These are phyloP conservation scores for Dictyostelium brefeldianum DNA, from an alignment of 78 protist species.

Conservation along the genomic window DNA sequence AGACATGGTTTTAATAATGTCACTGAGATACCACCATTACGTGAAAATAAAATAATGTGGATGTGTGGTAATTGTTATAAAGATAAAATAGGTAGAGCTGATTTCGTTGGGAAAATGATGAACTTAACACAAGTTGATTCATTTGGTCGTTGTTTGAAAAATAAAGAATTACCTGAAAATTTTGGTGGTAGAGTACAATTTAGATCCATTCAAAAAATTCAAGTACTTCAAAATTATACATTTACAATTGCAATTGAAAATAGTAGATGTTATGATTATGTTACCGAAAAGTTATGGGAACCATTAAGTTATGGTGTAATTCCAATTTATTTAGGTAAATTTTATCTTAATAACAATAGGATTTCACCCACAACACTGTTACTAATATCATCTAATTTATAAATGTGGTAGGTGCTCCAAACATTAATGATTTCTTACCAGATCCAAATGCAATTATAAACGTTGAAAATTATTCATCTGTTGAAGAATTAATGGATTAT, in stretches of 20 bases:
- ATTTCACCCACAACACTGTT: too few species aligned
- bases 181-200: not conserved
- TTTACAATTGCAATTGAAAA: slow-evolving; percentile 6
- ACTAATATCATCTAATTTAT: too few species aligned
- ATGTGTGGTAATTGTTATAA: not conserved
- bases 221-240: not conserved
- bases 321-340: slow-evolving; percentile 76
- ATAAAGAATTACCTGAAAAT: not conserved
- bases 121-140: not conserved
- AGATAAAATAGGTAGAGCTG: not conserved
- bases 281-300: slow-evolving; percentile 12
- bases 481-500: slow-evolving; percentile 15
- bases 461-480: slow-evolving; percentile 31
- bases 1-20: not conserved
- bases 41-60: not conserved
- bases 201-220: not conserved
- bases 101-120: not conserved
- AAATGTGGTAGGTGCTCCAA: too few species aligned
- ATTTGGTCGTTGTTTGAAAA: not conserved
- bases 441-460: slow-evolving; percentile 38
- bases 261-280: not conserved
- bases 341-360: too few species aligned
- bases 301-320: slow-evolving; percentile 1
- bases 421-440: slow-evolving; percentile 46
- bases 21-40: not conserved